Conservation (phyloP, 208 protist genomes). For the Borovskyia barvae region DNA sequence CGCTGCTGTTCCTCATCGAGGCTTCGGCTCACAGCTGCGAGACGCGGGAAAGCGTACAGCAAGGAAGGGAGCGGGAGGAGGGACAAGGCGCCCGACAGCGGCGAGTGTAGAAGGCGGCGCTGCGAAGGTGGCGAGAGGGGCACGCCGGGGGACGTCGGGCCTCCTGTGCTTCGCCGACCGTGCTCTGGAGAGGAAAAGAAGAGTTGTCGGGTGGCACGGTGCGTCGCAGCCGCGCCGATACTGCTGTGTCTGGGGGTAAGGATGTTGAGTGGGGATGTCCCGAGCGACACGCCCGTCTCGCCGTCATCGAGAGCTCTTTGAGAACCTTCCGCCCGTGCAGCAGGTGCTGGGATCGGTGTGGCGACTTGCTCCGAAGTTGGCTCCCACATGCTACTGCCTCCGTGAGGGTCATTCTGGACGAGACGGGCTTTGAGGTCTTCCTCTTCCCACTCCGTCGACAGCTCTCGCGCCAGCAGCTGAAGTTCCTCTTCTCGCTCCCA, state of each 20-base stretch:
- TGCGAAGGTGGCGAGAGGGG: background rate
- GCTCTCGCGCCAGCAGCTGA: constrained; percentile 48
- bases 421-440: constrained; percentile 27
- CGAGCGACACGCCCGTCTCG: background rate
- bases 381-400: background rate
- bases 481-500: constrained; percentile 43
- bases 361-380: background rate
- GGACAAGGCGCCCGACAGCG: background rate
- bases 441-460: constrained; percentile 41
- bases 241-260: background rate
- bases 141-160: background rate
- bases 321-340: background rate
- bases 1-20: constrained; percentile 35
- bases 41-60: constrained; percentile 33
- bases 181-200: constrained; percentile 30
- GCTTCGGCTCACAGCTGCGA: constrained; percentile 29
- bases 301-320: background rate
- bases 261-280: background rate
- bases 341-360: background rate
- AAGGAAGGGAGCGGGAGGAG: constrained; percentile 20
- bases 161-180: constrained; percentile 19
- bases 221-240: background rate
- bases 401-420: constrained; percentile 12
- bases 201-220: constrained; percentile 15
- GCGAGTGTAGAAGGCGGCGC: background rate